phyloP scores from a whole-genome alignment of 2,329 filamentous ascomycete genomes.

The Mycosphaerella sp. region DNA sequence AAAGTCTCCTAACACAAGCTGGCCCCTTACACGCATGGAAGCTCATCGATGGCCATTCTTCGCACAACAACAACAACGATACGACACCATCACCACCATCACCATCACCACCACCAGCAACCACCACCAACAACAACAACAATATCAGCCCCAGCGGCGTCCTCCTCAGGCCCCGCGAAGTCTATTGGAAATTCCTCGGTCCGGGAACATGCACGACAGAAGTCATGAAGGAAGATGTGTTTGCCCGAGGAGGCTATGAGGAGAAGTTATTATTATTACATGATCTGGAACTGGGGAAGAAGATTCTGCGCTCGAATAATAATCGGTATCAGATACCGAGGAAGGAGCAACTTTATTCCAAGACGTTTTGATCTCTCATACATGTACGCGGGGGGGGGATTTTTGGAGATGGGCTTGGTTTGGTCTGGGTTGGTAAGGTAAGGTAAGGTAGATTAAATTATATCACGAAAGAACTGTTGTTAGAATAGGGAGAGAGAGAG shows the following conservation, averaged over 20 bases:
- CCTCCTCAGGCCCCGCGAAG: constrained; percentile 17
- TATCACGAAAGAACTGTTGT: no score
- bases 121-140: constrained; percentile 24
- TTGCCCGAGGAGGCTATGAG: constrained; percentile 22
- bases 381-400: no score
- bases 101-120: constrained; percentile 22
- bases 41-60: constrained; percentile 29
- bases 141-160: constrained; percentile 21
- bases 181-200: constrained; percentile 27
- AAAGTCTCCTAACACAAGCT: constrained; percentile 9
- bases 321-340: constrained; percentile 19
- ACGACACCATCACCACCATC: constrained; percentile 17
- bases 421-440: no score
- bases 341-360: constrained; percentile 14
- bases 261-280: constrained; percentile 18
- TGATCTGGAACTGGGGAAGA: constrained; percentile 17
- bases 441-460: no score
- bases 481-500: no score
- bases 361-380: constrained; percentile 22
- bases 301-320: constrained; percentile 20
- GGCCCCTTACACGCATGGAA: constrained; percentile 32
- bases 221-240: constrained; percentile 26
- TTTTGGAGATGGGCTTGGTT: no score
- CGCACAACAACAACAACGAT: constrained; percentile 11
- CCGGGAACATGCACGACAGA: constrained; percentile 5